These are phyloP conservation scores for Polytrichum commune DNA, from an alignment of 225 moss, liverwort and hornwort species.

Conservation along the genomic window DNA sequence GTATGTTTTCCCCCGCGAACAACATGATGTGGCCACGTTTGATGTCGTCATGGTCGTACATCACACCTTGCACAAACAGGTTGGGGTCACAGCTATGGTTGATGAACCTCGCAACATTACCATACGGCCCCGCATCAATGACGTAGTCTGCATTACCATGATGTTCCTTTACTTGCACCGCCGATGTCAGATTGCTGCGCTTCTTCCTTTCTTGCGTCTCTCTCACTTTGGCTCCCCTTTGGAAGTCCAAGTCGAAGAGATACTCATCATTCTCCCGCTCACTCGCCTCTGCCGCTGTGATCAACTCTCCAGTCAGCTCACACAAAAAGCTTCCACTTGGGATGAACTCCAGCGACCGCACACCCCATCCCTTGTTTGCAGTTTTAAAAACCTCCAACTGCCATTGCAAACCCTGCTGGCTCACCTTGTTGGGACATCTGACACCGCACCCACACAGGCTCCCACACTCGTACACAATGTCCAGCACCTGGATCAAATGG, in stretches of 20 bases:
- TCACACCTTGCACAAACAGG: conserved; percentile 78
- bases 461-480: conserved; percentile 73
- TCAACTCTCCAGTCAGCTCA: conserved; percentile 78
- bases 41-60: conserved; percentile 70
- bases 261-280: conserved; percentile 62
- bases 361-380: conserved; percentile 70
- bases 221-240: conserved; percentile 30
- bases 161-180: neutral
- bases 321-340: conserved; percentile 79
- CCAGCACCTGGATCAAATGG: conserved; percentile 56
- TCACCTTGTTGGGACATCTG: conserved; percentile 58
- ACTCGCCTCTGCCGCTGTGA: conserved; percentile 44
- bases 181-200: conserved; percentile 16
- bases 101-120: conserved; percentile 78
- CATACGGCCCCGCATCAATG: conserved; percentile 58
- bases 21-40: conserved; percentile 77
- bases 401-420: conserved; percentile 58
- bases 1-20: conserved; percentile 70
- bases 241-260: conserved; percentile 64
- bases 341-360: conserved; percentile 63
- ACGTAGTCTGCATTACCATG: conserved; percentile 24
- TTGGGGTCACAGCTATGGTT: conserved; percentile 89
- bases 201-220: conserved; percentile 4
- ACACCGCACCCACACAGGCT: conserved; percentile 48
- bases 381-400: conserved; percentile 73